Evolutionary conservation across 2,329 filamentous ascomycete species (phyloP).

Genomic region (Alternaria sp.): DNA sequence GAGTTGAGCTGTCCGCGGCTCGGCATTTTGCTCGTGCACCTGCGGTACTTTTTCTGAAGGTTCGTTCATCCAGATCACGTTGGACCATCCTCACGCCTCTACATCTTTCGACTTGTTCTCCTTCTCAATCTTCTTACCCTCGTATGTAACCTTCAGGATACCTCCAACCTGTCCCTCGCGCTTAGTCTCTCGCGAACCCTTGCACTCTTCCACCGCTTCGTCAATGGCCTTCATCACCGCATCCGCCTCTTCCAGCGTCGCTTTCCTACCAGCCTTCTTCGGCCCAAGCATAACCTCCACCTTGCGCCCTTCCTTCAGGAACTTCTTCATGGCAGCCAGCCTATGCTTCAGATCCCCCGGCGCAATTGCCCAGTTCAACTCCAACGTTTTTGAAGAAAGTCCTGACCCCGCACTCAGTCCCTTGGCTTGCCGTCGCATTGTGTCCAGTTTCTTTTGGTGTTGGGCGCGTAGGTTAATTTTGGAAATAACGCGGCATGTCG

Average conservation of each 20-base stretch:
- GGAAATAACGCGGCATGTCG: conserved; percentile 76
- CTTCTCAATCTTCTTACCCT: conserved; percentile 37
- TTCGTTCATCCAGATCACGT: background rate
- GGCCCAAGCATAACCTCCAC: conserved; percentile 77
- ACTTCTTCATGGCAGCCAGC: conserved; percentile 63
- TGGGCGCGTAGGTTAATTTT: conserved; percentile 60
- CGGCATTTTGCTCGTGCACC: background rate
- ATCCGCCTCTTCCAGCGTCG: conserved; percentile 65
- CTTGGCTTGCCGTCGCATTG: conserved; percentile 53
- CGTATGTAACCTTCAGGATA: conserved; percentile 43
- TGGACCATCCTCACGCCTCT: background rate
- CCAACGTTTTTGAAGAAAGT: conserved; percentile 73
- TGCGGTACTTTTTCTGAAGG: background rate
- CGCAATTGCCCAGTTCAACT: conserved; percentile 89
- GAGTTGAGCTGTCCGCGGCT: background rate
- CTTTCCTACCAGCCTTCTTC: conserved; percentile 69
- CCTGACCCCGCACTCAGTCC: conserved; percentile 27
- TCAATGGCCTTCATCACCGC: conserved; percentile 63
- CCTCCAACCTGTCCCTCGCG: conserved; percentile 41
- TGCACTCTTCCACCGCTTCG: conserved; percentile 53
- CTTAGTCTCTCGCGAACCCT: conserved; percentile 38
- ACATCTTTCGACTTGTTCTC: conserved; percentile 16
- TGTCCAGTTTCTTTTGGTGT: conserved; percentile 56
- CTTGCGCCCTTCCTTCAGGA: conserved; percentile 75
- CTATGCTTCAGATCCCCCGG: conserved; percentile 74